Conservation (phyloP, 371 early-diverging fungal genomes). For the Lichtheimia ornata region DNA sequence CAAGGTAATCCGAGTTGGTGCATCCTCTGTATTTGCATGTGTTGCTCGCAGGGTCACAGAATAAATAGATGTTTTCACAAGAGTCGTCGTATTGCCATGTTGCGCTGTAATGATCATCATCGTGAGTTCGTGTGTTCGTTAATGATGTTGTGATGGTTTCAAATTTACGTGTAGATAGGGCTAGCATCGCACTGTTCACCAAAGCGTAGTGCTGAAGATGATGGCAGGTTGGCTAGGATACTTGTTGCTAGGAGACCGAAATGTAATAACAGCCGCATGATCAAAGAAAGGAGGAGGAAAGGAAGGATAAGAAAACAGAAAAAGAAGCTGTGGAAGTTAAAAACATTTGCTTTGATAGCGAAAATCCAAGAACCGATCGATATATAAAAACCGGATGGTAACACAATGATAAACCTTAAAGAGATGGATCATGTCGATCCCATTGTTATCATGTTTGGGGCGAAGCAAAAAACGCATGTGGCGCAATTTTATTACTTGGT, state of each 20-base stretch:
- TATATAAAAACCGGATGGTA: neutral
- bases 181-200: slow-evolving; percentile 36
- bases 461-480: neutral
- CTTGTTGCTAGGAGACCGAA: too few relatives aligned
- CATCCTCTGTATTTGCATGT: slow-evolving; percentile 48
- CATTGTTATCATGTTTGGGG: neutral
- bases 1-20: slow-evolving; percentile 41
- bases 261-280: neutral
- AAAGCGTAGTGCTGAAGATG: slow-evolving; percentile 17
- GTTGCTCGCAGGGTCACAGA: slow-evolving; percentile 24
- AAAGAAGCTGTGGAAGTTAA: neutral
- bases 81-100: slow-evolving; percentile 29
- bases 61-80: slow-evolving; percentile 39
- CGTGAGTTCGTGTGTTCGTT: neutral
- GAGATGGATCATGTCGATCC: neutral
- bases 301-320: slow-evolving; percentile 1
- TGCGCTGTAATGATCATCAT: neutral
- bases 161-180: slow-evolving; percentile 33
- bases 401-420: neutral
- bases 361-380: neutral
- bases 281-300: neutral
- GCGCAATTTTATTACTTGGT: neutral
- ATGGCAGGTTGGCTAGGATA: neutral
- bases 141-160: neutral
- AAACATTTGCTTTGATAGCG: neutral